These are phyloP conservation scores for Orbilia oligospora DNA, from an alignment of 2,329 filamentous ascomycete genomes.

Conservation along the genomic window DNA sequence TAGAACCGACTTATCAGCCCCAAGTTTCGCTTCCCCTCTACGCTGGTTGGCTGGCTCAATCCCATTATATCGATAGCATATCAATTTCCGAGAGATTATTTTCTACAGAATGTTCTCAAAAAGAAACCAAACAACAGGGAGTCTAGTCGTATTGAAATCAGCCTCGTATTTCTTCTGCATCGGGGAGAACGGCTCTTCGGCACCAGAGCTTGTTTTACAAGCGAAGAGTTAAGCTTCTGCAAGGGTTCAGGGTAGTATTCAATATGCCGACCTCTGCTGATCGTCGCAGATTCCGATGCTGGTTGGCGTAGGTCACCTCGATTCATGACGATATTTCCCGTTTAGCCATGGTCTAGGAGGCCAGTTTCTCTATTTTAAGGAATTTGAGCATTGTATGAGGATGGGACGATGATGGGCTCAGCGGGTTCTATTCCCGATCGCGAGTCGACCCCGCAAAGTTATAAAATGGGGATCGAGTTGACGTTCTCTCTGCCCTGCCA, in stretches of 20 bases:
- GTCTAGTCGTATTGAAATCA: slow-evolving; percentile 27
- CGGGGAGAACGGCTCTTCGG: slow-evolving; percentile 54
- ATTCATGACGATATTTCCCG: slow-evolving; percentile 40
- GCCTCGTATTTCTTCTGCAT: slow-evolving; percentile 31
- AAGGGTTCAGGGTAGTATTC: slow-evolving; percentile 51
- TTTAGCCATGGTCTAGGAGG: slow-evolving; percentile 41
- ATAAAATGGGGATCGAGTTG: slow-evolving; percentile 24
- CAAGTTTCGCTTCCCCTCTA: neutral
- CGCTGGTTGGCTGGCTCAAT: slow-evolving; percentile 19
- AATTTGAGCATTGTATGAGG: slow-evolving; percentile 21
- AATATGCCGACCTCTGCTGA: slow-evolving; percentile 31
- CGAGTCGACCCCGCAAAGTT: slow-evolving; percentile 21
- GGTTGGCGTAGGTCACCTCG: slow-evolving; percentile 13
- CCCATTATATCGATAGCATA: slow-evolving; percentile 33
- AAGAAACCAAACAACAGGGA: slow-evolving; percentile 14
- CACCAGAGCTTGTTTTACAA: slow-evolving; percentile 59
- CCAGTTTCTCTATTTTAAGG: slow-evolving; percentile 15
- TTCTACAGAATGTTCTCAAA: slow-evolving; percentile 22
- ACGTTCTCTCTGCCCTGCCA: neutral
- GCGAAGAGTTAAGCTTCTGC: slow-evolving; percentile 59
- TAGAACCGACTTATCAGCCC: neutral
- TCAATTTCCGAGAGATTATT: slow-evolving; percentile 24
- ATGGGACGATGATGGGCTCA: slow-evolving; percentile 38
- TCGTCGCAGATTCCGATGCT: slow-evolving; percentile 26
- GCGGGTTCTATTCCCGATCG: slow-evolving; percentile 35